phyloP scores from a whole-genome alignment of 345 rosid species.

The Euphorbia pulcherrima region DNA sequence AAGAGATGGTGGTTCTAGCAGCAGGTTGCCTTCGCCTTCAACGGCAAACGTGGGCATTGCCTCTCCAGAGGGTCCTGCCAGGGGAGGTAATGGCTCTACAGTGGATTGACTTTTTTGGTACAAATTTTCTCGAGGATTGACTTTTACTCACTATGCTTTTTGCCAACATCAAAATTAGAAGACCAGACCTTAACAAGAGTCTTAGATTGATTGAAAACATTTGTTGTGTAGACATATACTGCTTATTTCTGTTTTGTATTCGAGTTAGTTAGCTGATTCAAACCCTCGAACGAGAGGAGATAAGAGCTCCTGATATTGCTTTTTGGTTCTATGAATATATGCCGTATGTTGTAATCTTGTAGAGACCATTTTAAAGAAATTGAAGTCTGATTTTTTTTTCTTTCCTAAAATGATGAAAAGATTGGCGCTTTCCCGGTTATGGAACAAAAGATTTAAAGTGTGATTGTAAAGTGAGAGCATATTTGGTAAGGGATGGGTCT shows the following conservation, averaged over 20 bases:
- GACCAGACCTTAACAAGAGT: constrained; percentile 2
- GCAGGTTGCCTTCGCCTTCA: constrained; percentile 51
- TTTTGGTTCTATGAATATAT: no score
- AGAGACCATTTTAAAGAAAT: background rate
- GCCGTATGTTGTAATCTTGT: background rate
- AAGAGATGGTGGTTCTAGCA: constrained; percentile 38
- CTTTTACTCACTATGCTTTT: constrained; percentile 11
- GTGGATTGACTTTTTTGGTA: constrained; percentile 31
- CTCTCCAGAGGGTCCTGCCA: constrained; percentile 41
- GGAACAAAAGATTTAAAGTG: no score
- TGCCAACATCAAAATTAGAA: constrained; percentile 10
- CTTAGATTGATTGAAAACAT: background rate
- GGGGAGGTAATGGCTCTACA: constrained; percentile 49
- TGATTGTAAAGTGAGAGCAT: no score
- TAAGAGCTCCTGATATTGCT: no score
- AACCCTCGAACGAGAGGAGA: background rate
- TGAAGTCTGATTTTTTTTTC: background rate
- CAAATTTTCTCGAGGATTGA: constrained; percentile 28
- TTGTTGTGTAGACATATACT: background rate
- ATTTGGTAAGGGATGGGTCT: no score
- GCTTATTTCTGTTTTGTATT: background rate
- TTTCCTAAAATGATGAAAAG: background rate
- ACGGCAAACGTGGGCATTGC: constrained; percentile 38
- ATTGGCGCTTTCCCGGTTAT: no score
- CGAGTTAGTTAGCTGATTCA: constrained; percentile 1